A percentile compares a stretch with the other conserved stretches of the same genome.
Evolutionary conservation across 257 asterid genomes (phyloP).

Genomic region (Sherardia arvensis): DNA sequence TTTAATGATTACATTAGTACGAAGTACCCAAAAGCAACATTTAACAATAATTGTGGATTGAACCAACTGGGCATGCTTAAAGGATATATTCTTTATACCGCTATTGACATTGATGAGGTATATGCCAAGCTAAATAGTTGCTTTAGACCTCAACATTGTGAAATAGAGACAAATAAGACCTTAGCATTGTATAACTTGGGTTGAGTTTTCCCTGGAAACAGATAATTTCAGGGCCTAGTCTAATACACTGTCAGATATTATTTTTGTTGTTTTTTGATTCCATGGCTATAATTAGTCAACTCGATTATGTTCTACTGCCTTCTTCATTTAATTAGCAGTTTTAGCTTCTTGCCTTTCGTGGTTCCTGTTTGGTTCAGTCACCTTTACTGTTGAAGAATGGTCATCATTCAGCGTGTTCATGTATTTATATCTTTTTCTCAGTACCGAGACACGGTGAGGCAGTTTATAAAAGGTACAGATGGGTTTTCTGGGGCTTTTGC

Average conservation of each 20-base stretch:
- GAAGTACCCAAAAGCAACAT: neutral
- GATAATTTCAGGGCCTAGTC: neutral
- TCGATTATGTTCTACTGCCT: neutral
- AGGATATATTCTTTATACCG: neutral
- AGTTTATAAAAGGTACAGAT: constrained; percentile 93
- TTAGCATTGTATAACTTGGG: neutral
- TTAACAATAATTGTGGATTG: neutral
- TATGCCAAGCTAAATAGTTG: neutral
- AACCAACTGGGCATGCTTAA: neutral
- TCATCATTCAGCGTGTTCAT: neutral
- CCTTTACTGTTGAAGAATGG: constrained; percentile 4
- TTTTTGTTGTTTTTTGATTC: neutral
- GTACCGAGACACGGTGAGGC: constrained; percentile 91
- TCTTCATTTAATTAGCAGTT: neutral
- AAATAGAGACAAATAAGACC: neutral
- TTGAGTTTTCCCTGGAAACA: neutral
- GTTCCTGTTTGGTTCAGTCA: neutral
- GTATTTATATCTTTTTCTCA: constrained; percentile 19
- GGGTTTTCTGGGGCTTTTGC: constrained; percentile 98
- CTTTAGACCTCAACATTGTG: neutral
- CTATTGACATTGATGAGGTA: neutral
- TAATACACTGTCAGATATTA: neutral
- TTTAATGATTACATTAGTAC: neutral
- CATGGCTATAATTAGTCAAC: neutral
- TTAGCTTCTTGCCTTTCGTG: neutral